phyloP scores from a whole-genome alignment of 371 early-diverging fungal genomes.

The Syncephalastrum sp. region DNA sequence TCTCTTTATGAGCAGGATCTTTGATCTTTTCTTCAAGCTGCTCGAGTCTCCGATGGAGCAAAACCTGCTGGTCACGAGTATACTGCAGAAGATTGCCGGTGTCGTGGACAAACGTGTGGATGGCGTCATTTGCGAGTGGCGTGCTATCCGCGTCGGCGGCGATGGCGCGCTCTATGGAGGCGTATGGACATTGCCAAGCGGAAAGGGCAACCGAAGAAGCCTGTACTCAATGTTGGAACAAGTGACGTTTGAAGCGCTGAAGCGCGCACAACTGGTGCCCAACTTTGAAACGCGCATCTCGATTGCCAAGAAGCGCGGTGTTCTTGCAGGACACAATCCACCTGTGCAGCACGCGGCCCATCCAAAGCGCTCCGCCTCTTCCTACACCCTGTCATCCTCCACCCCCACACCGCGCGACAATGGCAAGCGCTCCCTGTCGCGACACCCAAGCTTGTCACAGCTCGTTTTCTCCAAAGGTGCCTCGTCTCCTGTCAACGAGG shows the following conservation, averaged over 20 bases:
- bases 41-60: conserved; percentile 48
- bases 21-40: conserved; percentile 45
- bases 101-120: conserved; percentile 50
- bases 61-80: conserved; percentile 48
- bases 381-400: conserved; percentile 19
- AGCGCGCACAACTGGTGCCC: conserved; percentile 49
- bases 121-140: conserved; percentile 51
- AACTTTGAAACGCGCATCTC: conserved; percentile 53
- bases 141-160: conserved; percentile 44
- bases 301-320: conserved; percentile 46
- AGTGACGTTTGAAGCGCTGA: conserved; percentile 52
- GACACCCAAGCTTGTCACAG: conserved; percentile 31
- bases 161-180: conserved; percentile 48
- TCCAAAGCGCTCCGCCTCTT: conserved; percentile 13
- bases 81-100: conserved; percentile 47
- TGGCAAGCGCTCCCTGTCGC: conserved; percentile 9
- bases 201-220: conserved; percentile 38
- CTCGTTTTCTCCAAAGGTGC: conserved; percentile 35
- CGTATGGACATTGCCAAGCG: conserved; percentile 42
- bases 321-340: conserved; percentile 17
- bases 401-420: conserved; percentile 9
- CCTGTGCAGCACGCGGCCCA: conserved; percentile 15
- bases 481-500: conserved; percentile 10
- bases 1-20: conserved; percentile 41
- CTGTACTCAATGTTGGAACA: conserved; percentile 48